Conservation (phyloP, 176 grass and related monocot genomes). For the Poa annua region DNA sequence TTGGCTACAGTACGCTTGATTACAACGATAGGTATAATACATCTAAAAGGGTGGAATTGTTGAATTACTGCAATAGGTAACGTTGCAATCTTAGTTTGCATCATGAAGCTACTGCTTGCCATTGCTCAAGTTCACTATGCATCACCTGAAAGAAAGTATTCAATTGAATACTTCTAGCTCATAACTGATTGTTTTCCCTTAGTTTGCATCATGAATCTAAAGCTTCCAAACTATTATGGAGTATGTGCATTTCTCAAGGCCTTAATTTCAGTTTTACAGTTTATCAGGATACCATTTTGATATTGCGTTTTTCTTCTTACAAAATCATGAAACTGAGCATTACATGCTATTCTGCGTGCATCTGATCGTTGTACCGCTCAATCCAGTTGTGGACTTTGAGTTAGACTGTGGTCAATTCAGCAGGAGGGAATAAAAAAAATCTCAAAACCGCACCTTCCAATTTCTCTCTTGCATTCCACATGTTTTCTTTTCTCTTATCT, state of each 20-base stretch:
- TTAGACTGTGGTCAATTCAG: not conserved
- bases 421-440: not conserved
- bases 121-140: not conserved
- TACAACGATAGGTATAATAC: not conserved
- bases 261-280: not conserved
- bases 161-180: not conserved
- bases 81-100: not conserved
- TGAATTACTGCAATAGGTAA: not conserved
- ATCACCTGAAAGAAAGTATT: not conserved
- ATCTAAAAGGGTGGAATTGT: not conserved
- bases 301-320: not conserved
- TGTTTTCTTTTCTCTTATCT: conserved; percentile 12
- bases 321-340: not conserved
- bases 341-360: not conserved
- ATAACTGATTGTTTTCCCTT: conserved; percentile 14
- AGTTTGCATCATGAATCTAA: conserved; percentile 19
- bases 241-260: not conserved
- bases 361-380: not conserved
- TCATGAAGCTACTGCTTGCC: not conserved
- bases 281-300: conserved; percentile 1
- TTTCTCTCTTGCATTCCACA: conserved; percentile 19
- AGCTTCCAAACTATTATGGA: conserved; percentile 18
- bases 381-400: not conserved
- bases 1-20: not conserved
- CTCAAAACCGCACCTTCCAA: not conserved